Evolutionary conservation across 2,329 filamentous ascomycete genomes (phyloP).

Genomic region (Xylariaceae sp.): DNA sequence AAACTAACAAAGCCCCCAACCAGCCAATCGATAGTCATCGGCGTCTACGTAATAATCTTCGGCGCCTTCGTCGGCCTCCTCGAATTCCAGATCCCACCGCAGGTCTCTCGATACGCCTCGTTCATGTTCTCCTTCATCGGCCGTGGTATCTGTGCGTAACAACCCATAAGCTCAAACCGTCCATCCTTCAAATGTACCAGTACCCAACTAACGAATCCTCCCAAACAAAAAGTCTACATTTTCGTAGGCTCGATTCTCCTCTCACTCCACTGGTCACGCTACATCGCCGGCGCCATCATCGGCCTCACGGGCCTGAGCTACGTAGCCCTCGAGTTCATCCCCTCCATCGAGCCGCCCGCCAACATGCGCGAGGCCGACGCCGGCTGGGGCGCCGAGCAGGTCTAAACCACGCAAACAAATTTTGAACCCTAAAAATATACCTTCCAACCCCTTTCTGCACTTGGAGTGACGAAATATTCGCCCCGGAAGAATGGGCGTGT

Average conservation of each 20-base stretch:
- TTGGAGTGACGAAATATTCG: too few species aligned
- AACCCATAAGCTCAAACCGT: not conserved
- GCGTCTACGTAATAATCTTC: constrained; percentile 85
- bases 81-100: constrained; percentile 93
- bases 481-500: too few species aligned
- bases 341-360: constrained; percentile 72
- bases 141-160: constrained; percentile 80
- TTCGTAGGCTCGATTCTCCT: constrained; percentile 88
- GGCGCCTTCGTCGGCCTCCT: constrained; percentile 72
- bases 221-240: constrained; percentile 72
- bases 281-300: constrained; percentile 74
- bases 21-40: constrained; percentile 72
- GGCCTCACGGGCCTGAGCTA: constrained; percentile 77
- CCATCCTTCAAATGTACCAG: too few species aligned
- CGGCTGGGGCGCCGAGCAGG: constrained; percentile 74
- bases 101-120: constrained; percentile 87
- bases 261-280: constrained; percentile 60
- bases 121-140: constrained; percentile 98
- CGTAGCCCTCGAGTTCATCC: constrained; percentile 69
- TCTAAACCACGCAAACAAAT: constrained; percentile 29
- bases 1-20: constrained; percentile 11
- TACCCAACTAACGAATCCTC: too few species aligned
- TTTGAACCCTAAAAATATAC: not conserved
- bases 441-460: not conserved
- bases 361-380: constrained; percentile 78